A percentile compares a stretch with the other conserved stretches of the same genome.
phyloP scores from a whole-genome alignment of 306 rosid species.

The Oxytropis ochrocephala region DNA sequence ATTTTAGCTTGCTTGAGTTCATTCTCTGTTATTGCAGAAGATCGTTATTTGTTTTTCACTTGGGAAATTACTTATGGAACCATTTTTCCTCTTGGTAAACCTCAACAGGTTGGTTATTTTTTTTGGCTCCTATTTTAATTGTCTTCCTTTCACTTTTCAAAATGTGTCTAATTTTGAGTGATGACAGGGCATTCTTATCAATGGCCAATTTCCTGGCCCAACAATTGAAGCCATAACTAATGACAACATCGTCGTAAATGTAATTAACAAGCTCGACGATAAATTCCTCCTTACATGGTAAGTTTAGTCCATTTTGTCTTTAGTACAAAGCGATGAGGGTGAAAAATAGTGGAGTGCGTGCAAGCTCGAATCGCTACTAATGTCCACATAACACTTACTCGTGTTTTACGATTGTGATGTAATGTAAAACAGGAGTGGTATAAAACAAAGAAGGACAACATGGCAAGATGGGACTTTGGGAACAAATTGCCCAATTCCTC shows the following conservation, averaged over 20 bases:
- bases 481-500: conserved; percentile 86
- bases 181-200: conserved; percentile 71
- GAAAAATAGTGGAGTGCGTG: too few relatives aligned
- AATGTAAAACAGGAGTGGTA: conserved; percentile 58
- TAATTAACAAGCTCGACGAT: conserved; percentile 66
- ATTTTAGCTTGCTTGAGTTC: conserved; percentile 38
- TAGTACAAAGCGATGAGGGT: too few relatives aligned
- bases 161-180: not conserved
- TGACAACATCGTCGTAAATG: conserved; percentile 59
- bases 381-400: too few relatives aligned
- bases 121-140: not conserved
- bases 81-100: conserved; percentile 60
- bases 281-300: conserved; percentile 87
- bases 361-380: too few relatives aligned
- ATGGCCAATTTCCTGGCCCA: conserved; percentile 92
- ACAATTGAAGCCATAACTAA: conserved; percentile 67
- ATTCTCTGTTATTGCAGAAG: conserved; percentile 57
- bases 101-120: conserved; percentile 54
- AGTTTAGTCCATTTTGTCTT: not conserved
- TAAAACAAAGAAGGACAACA: conserved; percentile 58
- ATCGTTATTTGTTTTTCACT: conserved; percentile 45
- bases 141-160: not conserved
- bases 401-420: not conserved
- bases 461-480: conserved; percentile 94
- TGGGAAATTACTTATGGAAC: conserved; percentile 63